Evolutionary conservation across 164 flowering plant genomes (phyloP).

Genomic region (Berberis thunbergii): DNA sequence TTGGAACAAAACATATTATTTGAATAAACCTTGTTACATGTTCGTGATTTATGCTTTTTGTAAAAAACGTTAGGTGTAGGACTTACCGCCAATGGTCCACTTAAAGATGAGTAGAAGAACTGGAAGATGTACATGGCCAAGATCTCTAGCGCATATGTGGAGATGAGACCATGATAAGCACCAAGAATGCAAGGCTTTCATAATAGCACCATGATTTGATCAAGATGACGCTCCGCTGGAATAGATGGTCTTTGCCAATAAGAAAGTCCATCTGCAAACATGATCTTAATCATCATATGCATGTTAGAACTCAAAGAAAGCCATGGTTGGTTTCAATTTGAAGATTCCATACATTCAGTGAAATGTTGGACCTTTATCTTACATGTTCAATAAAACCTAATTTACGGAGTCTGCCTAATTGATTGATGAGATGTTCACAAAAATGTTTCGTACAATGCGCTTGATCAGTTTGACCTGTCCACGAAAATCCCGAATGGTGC

Average conservation of each 20-base stretch:
- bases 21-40: background rate
- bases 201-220: conserved; percentile 95
- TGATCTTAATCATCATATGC: background rate
- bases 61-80: too few relatives aligned
- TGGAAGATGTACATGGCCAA: conserved; percentile 76
- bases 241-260: conserved; percentile 67
- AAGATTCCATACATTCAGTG: background rate
- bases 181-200: conserved; percentile 94
- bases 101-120: conserved; percentile 48
- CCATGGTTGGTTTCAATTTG: too few relatives aligned
- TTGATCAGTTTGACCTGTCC: conserved; percentile 68
- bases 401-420: conserved; percentile 57
- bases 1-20: too few relatives aligned
- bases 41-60: background rate
- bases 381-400: conserved; percentile 68
- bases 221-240: conserved; percentile 78
- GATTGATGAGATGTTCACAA: conserved; percentile 69
- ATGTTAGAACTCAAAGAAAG: background rate
- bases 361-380: background rate
- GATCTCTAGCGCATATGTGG: conserved; percentile 91
- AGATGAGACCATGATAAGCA: conserved; percentile 87
- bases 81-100: conserved; percentile 71
- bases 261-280: conserved; percentile 50
- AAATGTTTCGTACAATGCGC: conserved; percentile 50
- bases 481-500: background rate